Conservation (phyloP, 2,329 filamentous ascomycete species). For the Colletotrichum liriopes region DNA sequence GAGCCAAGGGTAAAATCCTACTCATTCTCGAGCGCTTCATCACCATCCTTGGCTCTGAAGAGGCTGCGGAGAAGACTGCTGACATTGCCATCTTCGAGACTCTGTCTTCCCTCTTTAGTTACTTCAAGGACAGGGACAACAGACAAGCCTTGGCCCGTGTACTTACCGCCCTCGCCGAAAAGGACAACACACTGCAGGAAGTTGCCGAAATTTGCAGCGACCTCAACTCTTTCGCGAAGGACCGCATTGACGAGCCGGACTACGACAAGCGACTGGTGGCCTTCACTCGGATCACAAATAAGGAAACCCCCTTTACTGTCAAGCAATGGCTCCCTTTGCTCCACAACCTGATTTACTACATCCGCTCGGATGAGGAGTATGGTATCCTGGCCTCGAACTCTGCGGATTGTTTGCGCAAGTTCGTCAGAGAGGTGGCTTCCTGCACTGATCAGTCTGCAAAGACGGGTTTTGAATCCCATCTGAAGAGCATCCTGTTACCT, state of each 20-base stretch:
- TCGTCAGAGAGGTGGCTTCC: slow-evolving; percentile 76
- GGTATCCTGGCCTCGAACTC: slow-evolving; percentile 86
- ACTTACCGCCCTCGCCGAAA: slow-evolving; percentile 78
- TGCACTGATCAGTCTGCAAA: slow-evolving; percentile 58
- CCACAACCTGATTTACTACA: slow-evolving; percentile 90
- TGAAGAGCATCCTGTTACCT: slow-evolving; percentile 79
- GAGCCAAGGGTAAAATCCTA: slow-evolving; percentile 85
- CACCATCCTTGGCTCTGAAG: slow-evolving; percentile 64
- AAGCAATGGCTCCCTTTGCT: slow-evolving; percentile 90
- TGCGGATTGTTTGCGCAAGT: slow-evolving; percentile 83
- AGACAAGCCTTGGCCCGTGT: slow-evolving; percentile 82
- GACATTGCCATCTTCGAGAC: slow-evolving; percentile 76
- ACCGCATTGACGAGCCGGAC: slow-evolving; percentile 86
- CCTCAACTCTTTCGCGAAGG: slow-evolving; percentile 83
- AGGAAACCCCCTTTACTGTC: slow-evolving; percentile 72
- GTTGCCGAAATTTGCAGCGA: slow-evolving; percentile 81
- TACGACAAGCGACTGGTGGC: slow-evolving; percentile 86
- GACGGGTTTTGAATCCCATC: slow-evolving; percentile 68
- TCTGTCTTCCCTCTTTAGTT: slow-evolving; percentile 87
- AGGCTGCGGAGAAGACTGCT: slow-evolving; percentile 36
- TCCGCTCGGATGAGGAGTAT: slow-evolving; percentile 89
- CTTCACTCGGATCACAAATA: slow-evolving; percentile 79
- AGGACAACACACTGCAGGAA: slow-evolving; percentile 72
- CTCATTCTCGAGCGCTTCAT: slow-evolving; percentile 87
- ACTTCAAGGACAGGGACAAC: slow-evolving; percentile 87